Evolutionary conservation across 2,329 filamentous ascomycete species (phyloP), one percentile per base, ranked within the genome.

Genomic region (Aspergillus sp.): DNA sequence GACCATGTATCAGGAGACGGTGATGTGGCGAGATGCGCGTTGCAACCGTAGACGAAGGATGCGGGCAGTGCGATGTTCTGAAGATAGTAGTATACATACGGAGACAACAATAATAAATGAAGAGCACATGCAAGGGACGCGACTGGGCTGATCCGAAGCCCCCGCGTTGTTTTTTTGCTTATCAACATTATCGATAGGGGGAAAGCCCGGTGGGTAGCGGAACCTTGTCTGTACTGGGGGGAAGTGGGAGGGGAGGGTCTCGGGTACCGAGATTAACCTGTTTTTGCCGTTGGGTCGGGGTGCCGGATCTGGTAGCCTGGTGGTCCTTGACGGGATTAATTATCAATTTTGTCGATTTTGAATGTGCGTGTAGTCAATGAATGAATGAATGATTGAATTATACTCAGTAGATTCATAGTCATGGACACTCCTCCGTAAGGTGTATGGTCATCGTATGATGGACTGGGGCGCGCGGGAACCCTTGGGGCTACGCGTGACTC

Each of bases 401-500:
- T 52, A 52, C 7, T 32, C 49, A 10, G 47, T 49, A 49, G 24
- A 24, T 24, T 24, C 24, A 24, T 24, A 22, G 22, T 22, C 22
- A 22, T 22, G 22, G 4, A 22, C 22, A 22, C 22, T 26, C 20
- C 20, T 20, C n/a, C 46, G 26, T 7, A 29, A 7, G 6, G 32
- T 36, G 32, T 36, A 36, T 52, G 36, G 31, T 39, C 45, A 57
- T 65, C 55, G 56, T 64, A 64, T 63, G 60, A 66, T 62, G 49
- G 45, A 42, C 18, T 49, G 47, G 52, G 51, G 32, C 36, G 42
- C 36, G 42, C 54, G 56, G 55, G 50, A 56, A 54, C 50, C 18
- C 47, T 58, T 54, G 57, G 56, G 56, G 57, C 53, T 54, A 71
- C 69, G 69, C 69, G 70, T 72, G 61, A 67, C 56, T 56, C 58